A percentile compares a stretch with the other conserved stretches of the same genome.
Conservation (phyloP, 2,329 filamentous ascomycete species). For the Xylariaceae sp. region DNA sequence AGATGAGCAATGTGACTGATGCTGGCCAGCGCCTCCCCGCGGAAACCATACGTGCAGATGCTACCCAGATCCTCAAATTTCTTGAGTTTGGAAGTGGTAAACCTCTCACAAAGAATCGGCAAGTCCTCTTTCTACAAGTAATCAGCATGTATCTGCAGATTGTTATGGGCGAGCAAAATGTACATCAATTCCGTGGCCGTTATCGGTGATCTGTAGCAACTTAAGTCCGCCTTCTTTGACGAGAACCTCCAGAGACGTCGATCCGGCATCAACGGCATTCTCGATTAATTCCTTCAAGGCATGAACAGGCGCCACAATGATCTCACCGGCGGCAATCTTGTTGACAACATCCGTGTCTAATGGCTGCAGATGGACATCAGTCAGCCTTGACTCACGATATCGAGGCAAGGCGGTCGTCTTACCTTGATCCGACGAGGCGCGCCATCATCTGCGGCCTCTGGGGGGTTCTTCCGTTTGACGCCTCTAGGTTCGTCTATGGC, state of each 20-base stretch:
- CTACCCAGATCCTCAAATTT: constrained; percentile 86
- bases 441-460: constrained; percentile 28
- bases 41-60: constrained; percentile 96
- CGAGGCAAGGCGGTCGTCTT: constrained; percentile 17
- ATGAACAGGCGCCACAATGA: constrained; percentile 95
- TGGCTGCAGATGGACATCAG: constrained; percentile 48
- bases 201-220: constrained; percentile 93
- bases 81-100: constrained; percentile 94
- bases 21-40: constrained; percentile 91
- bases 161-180: neutral
- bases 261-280: constrained; percentile 95
- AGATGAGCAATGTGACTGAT: constrained; percentile 98
- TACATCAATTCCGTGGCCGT: constrained; percentile 87
- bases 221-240: constrained; percentile 96
- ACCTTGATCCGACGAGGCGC: constrained; percentile 43
- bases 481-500: constrained; percentile 40
- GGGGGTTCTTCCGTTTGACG: constrained; percentile 46
- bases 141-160: constrained; percentile 14
- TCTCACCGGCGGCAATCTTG: constrained; percentile 97
- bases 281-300: constrained; percentile 95
- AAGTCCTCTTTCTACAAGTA: constrained; percentile 74
- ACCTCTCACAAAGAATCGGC: constrained; percentile 87
- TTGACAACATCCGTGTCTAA: constrained; percentile 92
- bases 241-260: constrained; percentile 83
- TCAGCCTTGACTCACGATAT: constrained; percentile 9